These are phyloP conservation scores for Hygrocybe punicea DNA, from an alignment of 768 basidiomycete genomes.

Conservation along the genomic window DNA sequence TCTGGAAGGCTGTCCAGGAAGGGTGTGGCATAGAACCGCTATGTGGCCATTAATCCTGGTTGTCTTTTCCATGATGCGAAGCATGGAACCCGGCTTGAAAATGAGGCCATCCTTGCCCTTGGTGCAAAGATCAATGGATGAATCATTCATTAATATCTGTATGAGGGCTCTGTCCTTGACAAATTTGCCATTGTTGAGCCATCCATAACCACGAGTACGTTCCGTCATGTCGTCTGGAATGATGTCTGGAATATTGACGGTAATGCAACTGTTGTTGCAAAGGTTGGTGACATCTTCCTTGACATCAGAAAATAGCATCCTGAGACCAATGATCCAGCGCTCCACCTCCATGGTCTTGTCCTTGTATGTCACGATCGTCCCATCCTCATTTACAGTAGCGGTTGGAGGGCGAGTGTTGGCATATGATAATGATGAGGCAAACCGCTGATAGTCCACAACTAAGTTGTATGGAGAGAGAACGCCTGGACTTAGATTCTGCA, in stretches of 20 bases:
- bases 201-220: background rate
- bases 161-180: background rate
- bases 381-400: background rate
- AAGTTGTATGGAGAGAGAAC: background rate
- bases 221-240: background rate
- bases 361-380: background rate
- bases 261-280: background rate
- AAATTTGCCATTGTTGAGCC: background rate
- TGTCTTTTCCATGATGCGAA: background rate
- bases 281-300: background rate
- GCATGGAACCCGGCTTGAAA: background rate
- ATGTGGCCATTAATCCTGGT: background rate
- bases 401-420: background rate
- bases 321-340: background rate
- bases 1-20: background rate
- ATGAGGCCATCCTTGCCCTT: background rate
- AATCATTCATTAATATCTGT: background rate
- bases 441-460: background rate
- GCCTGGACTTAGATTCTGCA: background rate
- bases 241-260: background rate
- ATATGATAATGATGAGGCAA: background rate
- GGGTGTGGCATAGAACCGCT: background rate
- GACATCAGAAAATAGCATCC: background rate
- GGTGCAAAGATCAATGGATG: background rate
- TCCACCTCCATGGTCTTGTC: background rate